These are phyloP conservation scores for Xerocomellus chrysenteron DNA, from an alignment of 768 basidiomycete species.

Conservation along the genomic window DNA sequence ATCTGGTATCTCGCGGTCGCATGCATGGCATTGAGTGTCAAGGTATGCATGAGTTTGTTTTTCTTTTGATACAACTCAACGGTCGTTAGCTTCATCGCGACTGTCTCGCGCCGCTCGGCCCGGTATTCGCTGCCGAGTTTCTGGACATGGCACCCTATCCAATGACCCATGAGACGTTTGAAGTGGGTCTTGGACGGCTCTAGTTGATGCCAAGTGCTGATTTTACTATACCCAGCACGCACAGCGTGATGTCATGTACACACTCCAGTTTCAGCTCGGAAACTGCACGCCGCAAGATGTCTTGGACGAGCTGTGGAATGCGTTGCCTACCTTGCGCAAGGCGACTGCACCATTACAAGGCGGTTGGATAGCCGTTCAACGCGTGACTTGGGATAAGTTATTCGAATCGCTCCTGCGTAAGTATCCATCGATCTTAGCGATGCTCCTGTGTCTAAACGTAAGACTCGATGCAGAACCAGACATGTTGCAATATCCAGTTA, in stretches of 20 bases:
- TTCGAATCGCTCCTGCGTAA: conserved; percentile 42
- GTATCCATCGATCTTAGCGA: neutral
- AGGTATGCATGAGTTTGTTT: conserved; percentile 38
- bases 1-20: conserved; percentile 60
- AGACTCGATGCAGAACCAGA: conserved; percentile 44
- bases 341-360: conserved; percentile 28
- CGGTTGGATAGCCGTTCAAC: conserved; percentile 48
- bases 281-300: conserved; percentile 51
- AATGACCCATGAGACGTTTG: conserved; percentile 48
- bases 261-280: conserved; percentile 49
- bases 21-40: conserved; percentile 59
- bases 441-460: neutral
- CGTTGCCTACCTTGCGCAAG: conserved; percentile 50
- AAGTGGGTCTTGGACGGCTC: conserved; percentile 38
- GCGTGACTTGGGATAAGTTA: conserved; percentile 51
- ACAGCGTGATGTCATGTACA: conserved; percentile 54
- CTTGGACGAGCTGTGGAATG: conserved; percentile 58
- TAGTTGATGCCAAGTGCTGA: neutral
- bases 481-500: conserved; percentile 50
- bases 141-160: conserved; percentile 47
- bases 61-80: neutral
- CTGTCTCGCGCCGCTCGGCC: conserved; percentile 52
- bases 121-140: conserved; percentile 53
- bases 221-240: conserved; percentile 38
- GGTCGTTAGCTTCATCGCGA: conserved; percentile 58